Percentiles rank a stretch among this genome's conserved stretches.
Evolutionary conservation across 345 rosid species (phyloP).

Genomic region (Schrenkiella parvula): DNA sequence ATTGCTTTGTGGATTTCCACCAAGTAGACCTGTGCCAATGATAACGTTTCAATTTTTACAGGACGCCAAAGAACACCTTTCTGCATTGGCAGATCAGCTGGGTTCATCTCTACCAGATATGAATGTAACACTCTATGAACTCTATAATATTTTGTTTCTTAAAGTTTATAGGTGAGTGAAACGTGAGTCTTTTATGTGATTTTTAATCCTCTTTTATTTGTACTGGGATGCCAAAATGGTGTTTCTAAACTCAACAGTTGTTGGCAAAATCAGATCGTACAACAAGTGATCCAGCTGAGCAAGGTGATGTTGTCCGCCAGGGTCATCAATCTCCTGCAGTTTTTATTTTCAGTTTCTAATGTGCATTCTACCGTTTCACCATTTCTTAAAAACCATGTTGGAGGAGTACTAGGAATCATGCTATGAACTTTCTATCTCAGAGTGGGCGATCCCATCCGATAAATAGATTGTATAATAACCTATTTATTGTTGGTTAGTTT

Average conservation of each 20-base stretch:
- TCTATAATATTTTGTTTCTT: conserved; percentile 13
- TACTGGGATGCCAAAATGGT: conserved; percentile 29
- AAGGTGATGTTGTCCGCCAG: conserved; percentile 75
- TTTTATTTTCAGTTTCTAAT: conserved; percentile 40
- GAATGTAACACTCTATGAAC: conserved; percentile 47
- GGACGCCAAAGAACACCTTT: conserved; percentile 98
- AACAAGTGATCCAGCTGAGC: conserved; percentile 75
- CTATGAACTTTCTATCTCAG: neutral
- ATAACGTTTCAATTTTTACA: conserved; percentile 30
- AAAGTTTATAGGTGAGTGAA: conserved; percentile 9
- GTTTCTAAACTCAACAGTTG: conserved; percentile 55
- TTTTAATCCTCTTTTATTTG: conserved; percentile 20
- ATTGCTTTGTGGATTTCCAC: neutral
- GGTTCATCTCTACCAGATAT: conserved; percentile 88
- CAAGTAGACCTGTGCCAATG: conserved; percentile 12
- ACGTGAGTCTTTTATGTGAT: conserved; percentile 12
- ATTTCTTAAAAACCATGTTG: neutral
- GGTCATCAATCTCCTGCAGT: conserved; percentile 49
- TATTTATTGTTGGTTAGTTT: neutral
- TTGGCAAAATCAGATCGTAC: conserved; percentile 59
- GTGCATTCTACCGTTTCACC: conserved; percentile 4
- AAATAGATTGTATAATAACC: conserved; percentile 4
- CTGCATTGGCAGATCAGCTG: conserved; percentile 89
- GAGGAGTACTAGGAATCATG: conserved; percentile 11
- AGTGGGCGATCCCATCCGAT: neutral